A percentile compares a stretch with the other conserved stretches of the same genome.
phyloP scores from a whole-genome alignment of 2,329 filamentous ascomycete species.

The Sporothrix brasiliensis region DNA sequence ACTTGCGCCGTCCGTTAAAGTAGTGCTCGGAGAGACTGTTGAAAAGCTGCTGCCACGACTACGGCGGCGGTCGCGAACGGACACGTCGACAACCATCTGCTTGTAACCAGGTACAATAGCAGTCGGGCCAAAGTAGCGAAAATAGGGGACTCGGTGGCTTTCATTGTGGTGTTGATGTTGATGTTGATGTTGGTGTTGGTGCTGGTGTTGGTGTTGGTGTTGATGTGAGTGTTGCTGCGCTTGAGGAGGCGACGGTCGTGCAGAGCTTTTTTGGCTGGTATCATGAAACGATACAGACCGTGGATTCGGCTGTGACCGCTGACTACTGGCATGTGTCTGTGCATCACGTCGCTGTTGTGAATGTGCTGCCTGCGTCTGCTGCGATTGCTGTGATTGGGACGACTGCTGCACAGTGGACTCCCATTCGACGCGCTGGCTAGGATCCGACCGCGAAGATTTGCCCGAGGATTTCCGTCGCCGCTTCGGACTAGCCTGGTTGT shows the following conservation, averaged over 20 bases:
- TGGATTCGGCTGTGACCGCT: neutral
- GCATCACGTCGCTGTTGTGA: neutral
- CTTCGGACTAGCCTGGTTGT: neutral
- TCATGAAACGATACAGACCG: constrained; percentile 27
- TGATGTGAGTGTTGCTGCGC: constrained; percentile 36
- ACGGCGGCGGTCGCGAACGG: constrained; percentile 67
- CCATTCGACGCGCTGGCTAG: constrained; percentile 1
- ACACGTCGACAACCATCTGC: constrained; percentile 75
- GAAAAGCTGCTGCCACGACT: constrained; percentile 63
- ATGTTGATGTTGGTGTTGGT: constrained; percentile 39
- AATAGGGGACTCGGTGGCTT: constrained; percentile 77
- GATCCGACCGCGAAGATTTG: neutral
- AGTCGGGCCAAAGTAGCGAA: constrained; percentile 86
- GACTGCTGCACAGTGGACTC: neutral
- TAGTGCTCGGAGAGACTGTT: constrained; percentile 53
- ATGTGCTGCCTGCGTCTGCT: neutral
- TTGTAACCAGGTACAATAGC: constrained; percentile 91
- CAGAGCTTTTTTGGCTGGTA: constrained; percentile 32
- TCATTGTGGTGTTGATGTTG: constrained; percentile 51
- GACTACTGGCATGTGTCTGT: neutral
- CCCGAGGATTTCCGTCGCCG: neutral
- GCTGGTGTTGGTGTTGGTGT: constrained; percentile 50
- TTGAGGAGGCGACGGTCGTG: neutral
- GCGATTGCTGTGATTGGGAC: neutral
- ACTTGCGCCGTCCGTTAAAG: constrained; percentile 36